Evolutionary conservation across 257 asterid genomes (phyloP), one percentile per base, ranked within the genome.

Genomic region (Ophiorrhiza pumila): DNA sequence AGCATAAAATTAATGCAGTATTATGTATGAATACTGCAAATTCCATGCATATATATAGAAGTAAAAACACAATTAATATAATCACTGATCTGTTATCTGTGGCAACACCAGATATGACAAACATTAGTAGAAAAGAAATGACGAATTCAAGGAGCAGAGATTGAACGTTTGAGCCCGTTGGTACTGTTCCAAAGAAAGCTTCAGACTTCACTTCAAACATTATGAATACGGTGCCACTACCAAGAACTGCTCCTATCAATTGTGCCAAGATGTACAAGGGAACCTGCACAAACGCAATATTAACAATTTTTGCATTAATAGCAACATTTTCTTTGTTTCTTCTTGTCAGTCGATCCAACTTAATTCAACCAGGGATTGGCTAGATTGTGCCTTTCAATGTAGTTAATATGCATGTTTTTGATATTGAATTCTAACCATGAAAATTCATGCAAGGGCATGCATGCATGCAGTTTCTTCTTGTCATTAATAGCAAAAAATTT

Each of bases 71-170:
- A 37, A 37, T 2, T 37, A 7, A 3, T 0, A 8, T 53, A 71
- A 85, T 74, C 73, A 89, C 93, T 0, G 96, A 78, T 86, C 93
- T 77, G n/a, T 80, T 86, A 69, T 87, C 96, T 0, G 96, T 90
- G 35, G 91, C 91, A 39, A 87, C 94, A 2, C 96, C 96, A 18
- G 89, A 90, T 10, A 87, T 87, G 74, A 87, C 96, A 31, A 90
- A 90, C 96, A 90, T 90, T 46, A 90, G 65, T 0, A 86, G 84
- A 69, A 74, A 86, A 2, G 96, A 81, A 22, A 71, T 55, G 34
- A 90, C 74, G 77, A 90, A 83, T 73, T 90, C 96, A 55, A 90
- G 73, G 31, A 78, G 71, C 3, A 87, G 75, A 35, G 96, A 83
- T 77, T 83, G 91, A 13, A 76, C 20, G 62, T 78, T 45, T 42